Evolutionary conservation across 495 filamentous ascomycete genomes (phyloP).

Genomic region (Trichoderma parareesei): DNA sequence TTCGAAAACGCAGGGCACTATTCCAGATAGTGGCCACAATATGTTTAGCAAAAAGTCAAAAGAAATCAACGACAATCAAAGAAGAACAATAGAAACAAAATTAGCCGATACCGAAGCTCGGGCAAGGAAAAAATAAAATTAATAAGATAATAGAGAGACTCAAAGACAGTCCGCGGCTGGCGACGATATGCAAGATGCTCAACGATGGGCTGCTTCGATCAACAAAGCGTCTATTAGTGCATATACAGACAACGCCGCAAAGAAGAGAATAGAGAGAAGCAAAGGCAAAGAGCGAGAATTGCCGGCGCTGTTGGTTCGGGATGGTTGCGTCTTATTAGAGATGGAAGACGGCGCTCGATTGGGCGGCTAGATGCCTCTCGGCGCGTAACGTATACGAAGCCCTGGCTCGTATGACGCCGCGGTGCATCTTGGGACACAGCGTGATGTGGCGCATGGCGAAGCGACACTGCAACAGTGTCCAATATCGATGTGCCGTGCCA

Average conservation of each 20-base stretch:
- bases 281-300: slow-evolving; percentile 18
- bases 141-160: slow-evolving; percentile 16
- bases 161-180: slow-evolving; percentile 28
- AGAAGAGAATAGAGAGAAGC: slow-evolving; percentile 23
- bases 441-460: not conserved
- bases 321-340: slow-evolving; percentile 24
- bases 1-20: slow-evolving; percentile 26
- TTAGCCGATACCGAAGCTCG: slow-evolving; percentile 17
- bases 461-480: not conserved
- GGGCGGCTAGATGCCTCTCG: slow-evolving; percentile 3
- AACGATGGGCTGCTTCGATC: slow-evolving; percentile 43
- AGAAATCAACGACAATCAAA: not conserved
- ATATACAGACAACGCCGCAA: not conserved
- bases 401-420: not conserved
- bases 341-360: not conserved
- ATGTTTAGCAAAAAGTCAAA: not conserved
- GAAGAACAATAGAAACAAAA: not conserved
- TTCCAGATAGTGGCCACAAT: slow-evolving; percentile 14
- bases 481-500: not conserved
- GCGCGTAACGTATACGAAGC: not conserved
- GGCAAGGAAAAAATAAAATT: slow-evolving; percentile 1
- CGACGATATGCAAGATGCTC: slow-evolving; percentile 26
- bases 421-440: not conserved
- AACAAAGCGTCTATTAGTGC: slow-evolving; percentile 37
- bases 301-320: slow-evolving; percentile 20